phyloP scores from a whole-genome alignment of 257 asterid species.

The Apocynum venetum region DNA sequence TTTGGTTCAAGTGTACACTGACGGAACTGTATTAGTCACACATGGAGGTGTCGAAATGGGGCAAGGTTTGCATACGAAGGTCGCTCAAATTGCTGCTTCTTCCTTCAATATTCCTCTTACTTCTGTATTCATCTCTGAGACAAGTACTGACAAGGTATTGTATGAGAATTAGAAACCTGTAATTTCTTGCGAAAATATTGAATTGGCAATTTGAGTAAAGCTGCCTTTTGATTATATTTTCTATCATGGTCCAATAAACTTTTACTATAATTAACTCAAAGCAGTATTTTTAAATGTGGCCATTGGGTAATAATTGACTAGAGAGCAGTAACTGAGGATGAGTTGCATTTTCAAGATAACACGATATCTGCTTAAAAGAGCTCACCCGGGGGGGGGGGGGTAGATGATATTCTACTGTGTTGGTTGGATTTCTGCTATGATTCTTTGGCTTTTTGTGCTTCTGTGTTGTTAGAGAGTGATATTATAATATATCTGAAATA shows the following conservation, averaged over 20 bases:
- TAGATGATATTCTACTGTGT: background rate
- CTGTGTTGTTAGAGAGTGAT: background rate
- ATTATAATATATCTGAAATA: background rate
- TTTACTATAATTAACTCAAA: background rate
- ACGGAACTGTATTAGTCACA: conserved; percentile 94
- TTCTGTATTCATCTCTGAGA: conserved; percentile 90
- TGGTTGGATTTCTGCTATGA: background rate
- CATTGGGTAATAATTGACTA: background rate
- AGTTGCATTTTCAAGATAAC: background rate
- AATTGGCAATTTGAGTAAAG: background rate
- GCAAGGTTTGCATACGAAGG: conserved; percentile 96
- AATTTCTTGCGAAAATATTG: background rate
- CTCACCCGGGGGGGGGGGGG: background rate
- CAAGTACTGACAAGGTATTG: conserved; percentile 93
- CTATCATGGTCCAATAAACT: background rate
- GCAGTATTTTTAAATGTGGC: background rate
- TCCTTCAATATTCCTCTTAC: conserved; percentile 77
- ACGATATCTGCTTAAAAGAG: background rate
- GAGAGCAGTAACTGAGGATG: background rate
- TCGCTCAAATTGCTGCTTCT: conserved; percentile 96
- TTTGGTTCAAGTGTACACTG: conserved; percentile 93
- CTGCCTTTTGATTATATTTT: background rate
- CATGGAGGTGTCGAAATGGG: conserved; percentile 99
- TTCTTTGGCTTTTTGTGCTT: background rate
- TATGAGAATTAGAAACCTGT: background rate